Conservation (phyloP, 345 rosid species). For the Gossypium rotundifolium region DNA sequence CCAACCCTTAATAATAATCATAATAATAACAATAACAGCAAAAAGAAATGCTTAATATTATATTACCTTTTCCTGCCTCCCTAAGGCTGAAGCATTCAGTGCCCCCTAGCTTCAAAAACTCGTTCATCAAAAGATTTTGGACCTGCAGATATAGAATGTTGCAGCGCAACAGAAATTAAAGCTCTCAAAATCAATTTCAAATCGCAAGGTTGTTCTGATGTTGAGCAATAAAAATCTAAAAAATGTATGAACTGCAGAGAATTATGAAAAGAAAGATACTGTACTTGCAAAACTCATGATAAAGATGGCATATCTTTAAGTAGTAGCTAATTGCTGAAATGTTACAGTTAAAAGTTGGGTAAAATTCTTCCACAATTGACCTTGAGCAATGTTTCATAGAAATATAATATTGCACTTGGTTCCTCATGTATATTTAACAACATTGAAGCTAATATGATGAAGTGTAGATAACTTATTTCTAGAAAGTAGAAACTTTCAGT, state of each 20-base stretch:
- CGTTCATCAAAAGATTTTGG: constrained; percentile 35
- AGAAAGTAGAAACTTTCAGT: background rate
- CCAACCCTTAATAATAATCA: background rate
- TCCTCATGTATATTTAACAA: background rate
- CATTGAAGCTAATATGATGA: background rate
- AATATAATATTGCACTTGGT: background rate
- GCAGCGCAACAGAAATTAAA: background rate
- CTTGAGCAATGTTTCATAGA: background rate
- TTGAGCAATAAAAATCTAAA: constrained; percentile 2
- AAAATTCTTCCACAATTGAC: background rate
- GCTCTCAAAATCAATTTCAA: background rate
- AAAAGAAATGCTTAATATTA: constrained; percentile 6
- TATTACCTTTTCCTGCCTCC: constrained; percentile 60
- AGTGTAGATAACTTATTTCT: background rate
- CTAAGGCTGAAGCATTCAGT: constrained; percentile 38
- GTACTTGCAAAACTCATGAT: background rate
- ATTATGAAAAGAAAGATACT: background rate
- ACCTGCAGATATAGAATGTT: constrained; percentile 35
- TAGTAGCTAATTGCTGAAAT: background rate
- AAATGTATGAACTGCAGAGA: background rate
- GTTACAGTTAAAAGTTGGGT: background rate
- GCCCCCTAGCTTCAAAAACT: constrained; percentile 60
- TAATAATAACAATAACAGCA: background rate
- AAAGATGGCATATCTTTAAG: background rate
- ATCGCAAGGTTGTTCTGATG: background rate